Evolutionary conservation across 1,284 basidiomycete genomes (phyloP).

Genomic region (Sparassis latifolia): DNA sequence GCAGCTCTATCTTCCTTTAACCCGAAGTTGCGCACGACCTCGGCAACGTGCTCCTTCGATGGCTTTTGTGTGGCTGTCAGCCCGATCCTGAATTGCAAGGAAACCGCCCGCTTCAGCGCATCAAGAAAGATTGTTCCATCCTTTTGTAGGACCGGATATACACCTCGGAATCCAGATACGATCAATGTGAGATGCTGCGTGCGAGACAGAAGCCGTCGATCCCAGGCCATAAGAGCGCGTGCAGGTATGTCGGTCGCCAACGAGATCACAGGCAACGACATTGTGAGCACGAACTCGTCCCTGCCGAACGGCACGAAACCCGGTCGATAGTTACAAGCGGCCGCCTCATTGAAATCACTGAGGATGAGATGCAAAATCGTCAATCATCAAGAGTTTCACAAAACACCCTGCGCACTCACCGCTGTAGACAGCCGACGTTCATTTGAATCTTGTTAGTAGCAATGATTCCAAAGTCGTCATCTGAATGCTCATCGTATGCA

Average conservation of each 20-base stretch:
- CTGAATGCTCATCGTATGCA: constrained; percentile 19
- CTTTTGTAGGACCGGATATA: constrained; percentile 41
- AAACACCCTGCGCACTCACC: constrained; percentile 12
- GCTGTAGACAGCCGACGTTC: constrained; percentile 15
- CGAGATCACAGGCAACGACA: constrained; percentile 45
- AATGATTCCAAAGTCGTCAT: constrained; percentile 18
- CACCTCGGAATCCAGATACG: constrained; percentile 44
- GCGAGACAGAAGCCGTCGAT: constrained; percentile 45
- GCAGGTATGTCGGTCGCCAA: constrained; percentile 44
- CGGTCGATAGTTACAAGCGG: constrained; percentile 45
- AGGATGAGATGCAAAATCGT: constrained; percentile 6
- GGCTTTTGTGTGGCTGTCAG: constrained; percentile 52
- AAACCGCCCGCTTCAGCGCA: constrained; percentile 25
- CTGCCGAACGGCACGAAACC: constrained; percentile 42
- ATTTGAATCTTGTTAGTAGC: constrained; percentile 3
- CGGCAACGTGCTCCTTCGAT: constrained; percentile 35
- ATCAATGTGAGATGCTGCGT: constrained; percentile 51
- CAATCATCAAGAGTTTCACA: not conserved
- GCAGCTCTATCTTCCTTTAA: constrained; percentile 29
- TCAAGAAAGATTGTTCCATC: constrained; percentile 31
- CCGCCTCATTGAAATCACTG: constrained; percentile 50
- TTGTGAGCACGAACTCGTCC: constrained; percentile 44
- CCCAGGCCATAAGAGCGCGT: constrained; percentile 57
- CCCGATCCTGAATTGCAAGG: constrained; percentile 49
- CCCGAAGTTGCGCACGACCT: constrained; percentile 42